These are phyloP conservation scores for Primulina eburnea DNA, from an alignment of 257 asterid species.

Conservation along the genomic window DNA sequence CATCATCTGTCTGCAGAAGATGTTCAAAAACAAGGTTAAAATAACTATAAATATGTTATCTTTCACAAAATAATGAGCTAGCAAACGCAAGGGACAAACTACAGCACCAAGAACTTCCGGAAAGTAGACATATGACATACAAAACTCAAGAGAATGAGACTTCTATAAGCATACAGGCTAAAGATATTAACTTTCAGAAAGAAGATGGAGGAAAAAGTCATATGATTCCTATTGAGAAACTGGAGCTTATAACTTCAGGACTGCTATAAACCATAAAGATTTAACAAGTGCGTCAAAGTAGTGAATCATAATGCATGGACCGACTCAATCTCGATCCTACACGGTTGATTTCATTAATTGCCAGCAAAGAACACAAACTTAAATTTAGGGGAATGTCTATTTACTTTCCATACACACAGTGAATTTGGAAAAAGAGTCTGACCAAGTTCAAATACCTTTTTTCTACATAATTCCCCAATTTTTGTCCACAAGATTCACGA, in stretches of 20 bases:
- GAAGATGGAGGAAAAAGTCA: background rate
- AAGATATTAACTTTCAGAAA: background rate
- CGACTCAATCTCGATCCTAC: background rate
- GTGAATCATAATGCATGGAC: constrained; percentile 3
- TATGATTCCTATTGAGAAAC: background rate
- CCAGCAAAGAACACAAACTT: background rate
- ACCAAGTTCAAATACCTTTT: background rate
- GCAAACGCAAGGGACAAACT: background rate
- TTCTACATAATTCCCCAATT: background rate
- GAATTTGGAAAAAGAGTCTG: background rate
- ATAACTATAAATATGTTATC: constrained; percentile 10
- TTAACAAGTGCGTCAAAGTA: constrained; percentile 18
- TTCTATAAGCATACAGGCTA: background rate
- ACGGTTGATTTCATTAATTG: too few species aligned
- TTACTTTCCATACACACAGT: background rate
- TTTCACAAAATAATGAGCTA: constrained; percentile 4
- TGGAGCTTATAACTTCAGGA: background rate
- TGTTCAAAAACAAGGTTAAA: constrained; percentile 16
- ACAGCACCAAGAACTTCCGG: background rate
- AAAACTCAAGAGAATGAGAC: background rate
- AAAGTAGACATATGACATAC: background rate
- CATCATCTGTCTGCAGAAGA: constrained; percentile 77
- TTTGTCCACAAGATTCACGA: background rate
- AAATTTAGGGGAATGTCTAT: too few species aligned
- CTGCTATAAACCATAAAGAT: background rate